phyloP scores from a whole-genome alignment of 2,329 filamentous ascomycete species.

The Microcyclospora tardicrescens region DNA sequence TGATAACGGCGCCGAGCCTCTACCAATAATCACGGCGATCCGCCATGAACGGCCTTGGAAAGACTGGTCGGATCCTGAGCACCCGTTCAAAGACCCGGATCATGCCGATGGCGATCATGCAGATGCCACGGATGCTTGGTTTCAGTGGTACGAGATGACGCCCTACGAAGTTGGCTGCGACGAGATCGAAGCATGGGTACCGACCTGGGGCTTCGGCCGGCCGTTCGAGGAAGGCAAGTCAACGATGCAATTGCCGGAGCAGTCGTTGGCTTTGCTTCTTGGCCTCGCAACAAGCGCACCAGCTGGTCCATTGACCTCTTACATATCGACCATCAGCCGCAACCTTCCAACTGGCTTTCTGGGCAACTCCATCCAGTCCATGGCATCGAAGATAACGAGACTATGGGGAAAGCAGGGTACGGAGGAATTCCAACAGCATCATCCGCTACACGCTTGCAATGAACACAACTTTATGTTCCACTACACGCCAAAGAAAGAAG shows the following conservation, averaged over 20 bases:
- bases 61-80: conserved; percentile 16
- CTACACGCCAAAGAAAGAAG: conserved; percentile 10
- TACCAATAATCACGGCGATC: conserved; percentile 18
- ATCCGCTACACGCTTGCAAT: conserved; percentile 24
- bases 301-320: conserved; percentile 21
- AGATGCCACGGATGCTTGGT: conserved; percentile 24
- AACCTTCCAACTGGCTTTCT: conserved; percentile 20
- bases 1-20: conserved; percentile 14
- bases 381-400: conserved; percentile 15
- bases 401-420: conserved; percentile 24
- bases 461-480: conserved; percentile 24
- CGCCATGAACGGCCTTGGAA: conserved; percentile 19
- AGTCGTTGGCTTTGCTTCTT: conserved; percentile 21
- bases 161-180: conserved; percentile 26
- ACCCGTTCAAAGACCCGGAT: conserved; percentile 17
- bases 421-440: conserved; percentile 22
- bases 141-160: conserved; percentile 25
- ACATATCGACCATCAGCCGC: conserved; percentile 21
- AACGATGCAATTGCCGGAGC: conserved; percentile 21
- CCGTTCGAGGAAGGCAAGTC: conserved; percentile 22
- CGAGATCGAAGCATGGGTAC: conserved; percentile 24
- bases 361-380: conserved; percentile 17
- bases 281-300: conserved; percentile 22
- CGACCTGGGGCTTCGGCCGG: conserved; percentile 25
- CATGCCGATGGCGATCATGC: conserved; percentile 15